Conservation (phyloP, 2,329 filamentous ascomycete species). For the Aspergillus texensis region DNA sequence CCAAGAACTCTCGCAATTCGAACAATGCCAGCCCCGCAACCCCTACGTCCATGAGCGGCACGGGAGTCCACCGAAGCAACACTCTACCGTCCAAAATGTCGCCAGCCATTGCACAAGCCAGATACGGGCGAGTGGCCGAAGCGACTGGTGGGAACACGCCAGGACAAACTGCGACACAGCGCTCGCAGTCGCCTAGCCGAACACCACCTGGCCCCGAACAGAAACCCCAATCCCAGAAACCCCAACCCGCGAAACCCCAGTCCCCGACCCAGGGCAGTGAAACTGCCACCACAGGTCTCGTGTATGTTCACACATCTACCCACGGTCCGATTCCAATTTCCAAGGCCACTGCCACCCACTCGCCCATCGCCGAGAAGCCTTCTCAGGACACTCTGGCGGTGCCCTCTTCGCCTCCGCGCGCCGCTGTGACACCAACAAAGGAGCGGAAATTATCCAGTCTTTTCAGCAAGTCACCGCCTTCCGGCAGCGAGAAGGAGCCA, state of each 20-base stretch:
- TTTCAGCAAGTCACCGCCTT: slow-evolving; percentile 68
- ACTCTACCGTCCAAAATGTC: slow-evolving; percentile 91
- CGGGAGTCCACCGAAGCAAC: slow-evolving; percentile 76
- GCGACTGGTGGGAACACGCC: slow-evolving; percentile 52
- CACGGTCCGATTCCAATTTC: slow-evolving; percentile 36
- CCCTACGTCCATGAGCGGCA: slow-evolving; percentile 58
- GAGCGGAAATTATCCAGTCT: slow-evolving; percentile 71
- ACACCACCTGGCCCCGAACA: slow-evolving; percentile 28
- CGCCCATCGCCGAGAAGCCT: slow-evolving; percentile 1
- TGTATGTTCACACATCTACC: slow-evolving; percentile 36
- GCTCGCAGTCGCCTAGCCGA: slow-evolving; percentile 34
- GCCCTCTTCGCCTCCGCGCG: slow-evolving; percentile 41
- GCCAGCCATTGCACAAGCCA: slow-evolving; percentile 67
- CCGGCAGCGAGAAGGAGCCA: slow-evolving; percentile 60
- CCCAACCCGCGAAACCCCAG: neutral
- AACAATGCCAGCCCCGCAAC: slow-evolving; percentile 68
- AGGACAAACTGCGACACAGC: slow-evolving; percentile 32
- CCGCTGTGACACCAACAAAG: slow-evolving; percentile 59
- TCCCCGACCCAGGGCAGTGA: no score
- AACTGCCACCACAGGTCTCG: slow-evolving; percentile 18
- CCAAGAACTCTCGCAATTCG: slow-evolving; percentile 78
- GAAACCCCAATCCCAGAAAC: slow-evolving; percentile 12
- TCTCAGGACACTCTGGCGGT: slow-evolving; percentile 50
- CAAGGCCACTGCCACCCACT: slow-evolving; percentile 10
- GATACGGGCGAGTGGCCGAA: slow-evolving; percentile 64